Base-by-base conservation (phyloP, 2,329 filamentous ascomycete species). In the Epichloe baconii region DNA sequence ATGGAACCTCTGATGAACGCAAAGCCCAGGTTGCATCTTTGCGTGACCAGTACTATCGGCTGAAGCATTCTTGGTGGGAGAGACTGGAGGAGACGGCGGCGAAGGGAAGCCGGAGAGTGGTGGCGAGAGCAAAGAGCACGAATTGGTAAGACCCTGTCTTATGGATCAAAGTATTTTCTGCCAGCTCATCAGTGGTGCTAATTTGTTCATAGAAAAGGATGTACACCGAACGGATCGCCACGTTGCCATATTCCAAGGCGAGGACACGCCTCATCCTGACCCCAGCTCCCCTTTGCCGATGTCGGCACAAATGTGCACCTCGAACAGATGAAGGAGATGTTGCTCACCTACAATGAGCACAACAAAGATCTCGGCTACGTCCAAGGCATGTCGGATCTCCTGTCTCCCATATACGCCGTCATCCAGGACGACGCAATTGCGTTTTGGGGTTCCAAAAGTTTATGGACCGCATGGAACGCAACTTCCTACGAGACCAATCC, bases 271-370 rank as follows among this genome's bases (percentile, higher is more conserved):
- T 7, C 93, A 98, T 63, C 94, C 93, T 0, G 93, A 98, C 61
- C 93, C 93, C 0, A 87, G 91, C 55, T 97, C 91, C 0, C 93
- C 0, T 98, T 97, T 66, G 88, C 91, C 12, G 86, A 90, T 44
- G 80, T 83, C 4, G 93, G 93, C 55, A 98, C 93, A 45, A 98
- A 98, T 61, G 90, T 96, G 5, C 93, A 98, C 67, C 78, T 98
- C 56, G 93, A 98, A 68, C 93, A 98, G 71, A 87, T 98, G 80
- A 98, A 98, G 70, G 93, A 98, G 65, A 95, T 98, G 87, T 82
- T 98, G 0, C 77, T 98, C 17, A 97, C 93, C 0, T 98, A 98
- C 68, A 97, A 98, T 65, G 93, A 98, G 69, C 94, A 94, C 70
- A 98, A 98, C 71, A 86, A 83, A 53, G 88, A 93, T 53, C 78